phyloP scores from a whole-genome alignment of 441 rosid species.

The Mallotus japonicus region DNA sequence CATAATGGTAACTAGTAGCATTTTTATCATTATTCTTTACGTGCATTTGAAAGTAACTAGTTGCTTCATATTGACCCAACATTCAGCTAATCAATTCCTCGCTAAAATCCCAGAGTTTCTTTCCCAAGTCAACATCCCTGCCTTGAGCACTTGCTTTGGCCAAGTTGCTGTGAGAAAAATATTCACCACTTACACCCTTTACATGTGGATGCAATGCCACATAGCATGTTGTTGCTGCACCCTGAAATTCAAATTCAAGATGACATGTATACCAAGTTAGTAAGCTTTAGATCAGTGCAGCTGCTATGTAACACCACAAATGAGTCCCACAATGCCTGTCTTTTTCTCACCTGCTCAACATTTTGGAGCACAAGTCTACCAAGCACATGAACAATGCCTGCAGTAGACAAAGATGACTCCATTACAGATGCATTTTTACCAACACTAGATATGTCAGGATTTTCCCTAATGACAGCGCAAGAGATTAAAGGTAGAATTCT shows the following conservation, averaged over 20 bases:
- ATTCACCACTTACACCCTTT: slow-evolving; percentile 55
- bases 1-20: no score
- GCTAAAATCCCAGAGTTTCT: slow-evolving; percentile 76
- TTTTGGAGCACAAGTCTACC: slow-evolving; percentile 51
- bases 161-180: slow-evolving; percentile 50
- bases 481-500: not conserved
- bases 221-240: slow-evolving; percentile 84
- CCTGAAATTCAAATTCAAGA: slow-evolving; percentile 30
- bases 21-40: no score
- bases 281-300: not conserved
- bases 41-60: no score
- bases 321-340: not conserved
- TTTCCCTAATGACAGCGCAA: not conserved
- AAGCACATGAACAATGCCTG: slow-evolving; percentile 42
- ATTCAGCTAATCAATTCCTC: slow-evolving; percentile 3
- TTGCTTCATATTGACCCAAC: no score
- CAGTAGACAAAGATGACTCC: slow-evolving; percentile 18
- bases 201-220: slow-evolving; percentile 77
- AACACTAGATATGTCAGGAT: not conserved
- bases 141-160: slow-evolving; percentile 37
- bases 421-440: not conserved
- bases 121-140: slow-evolving; percentile 48
- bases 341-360: slow-evolving; percentile 53
- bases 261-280: not conserved
- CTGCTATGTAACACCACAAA: not conserved